Evolutionary conservation across 805 yeast species (phyloP).

Genomic region (Saccharomycodes ludwigii): DNA sequence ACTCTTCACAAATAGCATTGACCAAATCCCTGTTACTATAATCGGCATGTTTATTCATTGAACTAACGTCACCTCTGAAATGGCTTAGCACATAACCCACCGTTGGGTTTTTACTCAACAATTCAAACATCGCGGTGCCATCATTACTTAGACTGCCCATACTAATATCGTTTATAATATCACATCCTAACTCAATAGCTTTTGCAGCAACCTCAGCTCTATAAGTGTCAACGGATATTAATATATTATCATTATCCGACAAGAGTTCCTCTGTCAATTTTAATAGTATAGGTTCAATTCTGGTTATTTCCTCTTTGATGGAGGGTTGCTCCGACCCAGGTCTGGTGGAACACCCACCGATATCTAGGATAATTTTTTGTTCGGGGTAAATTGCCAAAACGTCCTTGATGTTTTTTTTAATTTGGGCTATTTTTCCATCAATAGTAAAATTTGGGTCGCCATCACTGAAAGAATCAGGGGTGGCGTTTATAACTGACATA

Average conservation of each 20-base stretch:
- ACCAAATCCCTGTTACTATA: constrained; percentile 39
- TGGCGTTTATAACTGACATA: constrained; percentile 83
- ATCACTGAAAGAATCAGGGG: constrained; percentile 94
- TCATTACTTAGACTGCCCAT: constrained; percentile 21
- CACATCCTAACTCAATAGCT: constrained; percentile 68
- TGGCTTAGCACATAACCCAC: constrained; percentile 79
- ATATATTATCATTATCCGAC: constrained; percentile 25
- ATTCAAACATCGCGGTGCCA: constrained; percentile 54
- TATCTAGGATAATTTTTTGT: constrained; percentile 47
- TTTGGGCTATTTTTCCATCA: constrained; percentile 31
- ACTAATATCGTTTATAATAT: constrained; percentile 75
- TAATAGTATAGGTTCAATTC: constrained; percentile 68
- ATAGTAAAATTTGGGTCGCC: constrained; percentile 40
- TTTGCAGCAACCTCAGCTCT: constrained; percentile 61
- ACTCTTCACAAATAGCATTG: constrained; percentile 52
- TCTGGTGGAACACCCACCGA: constrained; percentile 91
- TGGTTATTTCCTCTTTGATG: constrained; percentile 49
- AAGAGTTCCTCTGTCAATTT: constrained; percentile 36
- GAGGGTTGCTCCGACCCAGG: constrained; percentile 64
- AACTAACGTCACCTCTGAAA: constrained; percentile 67
- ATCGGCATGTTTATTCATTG: constrained; percentile 50
- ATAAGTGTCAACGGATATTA: constrained; percentile 83
- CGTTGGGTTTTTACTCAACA: constrained; percentile 49
- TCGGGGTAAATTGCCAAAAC: constrained; percentile 37
- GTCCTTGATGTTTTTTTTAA: constrained; percentile 34